A percentile compares a stretch with the other conserved stretches of the same genome.
These are phyloP conservation scores for Hypholoma sublateritium DNA, from an alignment of 768 basidiomycete species.

Conservation along the genomic window DNA sequence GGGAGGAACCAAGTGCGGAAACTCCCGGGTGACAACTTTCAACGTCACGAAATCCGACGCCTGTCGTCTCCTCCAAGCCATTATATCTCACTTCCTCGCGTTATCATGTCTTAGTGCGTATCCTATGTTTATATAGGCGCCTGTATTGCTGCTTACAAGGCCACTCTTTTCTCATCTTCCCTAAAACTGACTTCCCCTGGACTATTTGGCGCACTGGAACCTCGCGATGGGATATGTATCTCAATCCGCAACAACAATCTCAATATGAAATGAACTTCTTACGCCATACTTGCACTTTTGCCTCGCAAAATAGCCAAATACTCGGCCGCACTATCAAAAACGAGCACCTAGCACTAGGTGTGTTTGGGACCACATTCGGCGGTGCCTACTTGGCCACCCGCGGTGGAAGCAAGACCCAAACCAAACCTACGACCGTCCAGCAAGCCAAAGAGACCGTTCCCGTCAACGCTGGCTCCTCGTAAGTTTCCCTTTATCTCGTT, in stretches of 20 bases:
- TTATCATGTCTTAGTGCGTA: constrained; percentile 22
- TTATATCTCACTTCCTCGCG: constrained; percentile 5
- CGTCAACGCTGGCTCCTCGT: constrained; percentile 68
- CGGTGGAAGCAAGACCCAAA: constrained; percentile 49
- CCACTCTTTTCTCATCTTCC: neutral
- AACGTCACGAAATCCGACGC: constrained; percentile 19
- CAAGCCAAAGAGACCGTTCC: constrained; percentile 66
- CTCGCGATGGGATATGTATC: neutral
- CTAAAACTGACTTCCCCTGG: neutral
- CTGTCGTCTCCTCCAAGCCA: constrained; percentile 9
- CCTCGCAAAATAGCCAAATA: constrained; percentile 51
- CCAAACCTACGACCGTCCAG: constrained; percentile 45
- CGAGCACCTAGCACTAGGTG: constrained; percentile 75
- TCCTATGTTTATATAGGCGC: neutral
- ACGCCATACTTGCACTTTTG: neutral
- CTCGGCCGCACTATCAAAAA: constrained; percentile 79
- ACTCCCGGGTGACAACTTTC: constrained; percentile 19
- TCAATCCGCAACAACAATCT: neutral
- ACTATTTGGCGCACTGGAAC: neutral
- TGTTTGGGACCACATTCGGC: constrained; percentile 57
- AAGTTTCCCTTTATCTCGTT: constrained; percentile 29
- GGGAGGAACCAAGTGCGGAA: constrained; percentile 7
- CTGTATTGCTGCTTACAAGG: neutral
- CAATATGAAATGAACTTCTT: neutral
- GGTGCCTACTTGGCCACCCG: constrained; percentile 52